Evolutionary conservation across 495 filamentous ascomycete species (phyloP), one percentile per base, ranked within the genome.

Genomic region (Beverwykella pulmonaria): DNA sequence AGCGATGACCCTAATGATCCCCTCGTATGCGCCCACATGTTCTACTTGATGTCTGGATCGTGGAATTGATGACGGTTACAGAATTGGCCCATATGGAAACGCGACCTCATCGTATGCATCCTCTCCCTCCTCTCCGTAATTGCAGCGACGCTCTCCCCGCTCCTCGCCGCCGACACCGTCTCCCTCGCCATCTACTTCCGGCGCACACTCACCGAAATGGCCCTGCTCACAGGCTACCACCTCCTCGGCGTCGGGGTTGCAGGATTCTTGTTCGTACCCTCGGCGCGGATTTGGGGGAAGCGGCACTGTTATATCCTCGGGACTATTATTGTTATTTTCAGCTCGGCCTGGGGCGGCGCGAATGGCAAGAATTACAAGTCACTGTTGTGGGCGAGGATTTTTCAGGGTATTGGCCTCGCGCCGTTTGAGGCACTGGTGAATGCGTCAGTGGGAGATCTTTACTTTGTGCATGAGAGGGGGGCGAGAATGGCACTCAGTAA

Each of bases 71-170:
- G 29, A 55, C 20, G 7, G 14, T 39, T 1, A 15, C 73, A 92
- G 88, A 97, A 97, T 74, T 96, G 92, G 92, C 88, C 93, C 44
- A 74, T 93, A 68, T 93, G 90, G 90, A 87, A 87, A 70, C 90
- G 92, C 70, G 92, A 97, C 67, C 67, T 88, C 47, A 92, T 94
- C 70, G 87, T 91, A 64, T 78, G 85, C 61, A 84, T 90, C 61
- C 83, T 97, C 20, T 97, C 88, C 46, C 76, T 92, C 61, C 82
- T 88, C 25, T 88, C 92, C 44, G 88, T 96, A 57, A 90, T 93
- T 66, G 91, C 90, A 39, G 87, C 90, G 12, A 87, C 87, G 0
- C 84, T 93, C 6, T 90, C 87, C 44, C 92, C 93, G 2, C 86
- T 97, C 53, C 87, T 97, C 71, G 93, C 93, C 30, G 90, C 92